Evolutionary conservation across 2,329 filamentous ascomycete genomes (phyloP).

Genomic region (Cercospora sesami): DNA sequence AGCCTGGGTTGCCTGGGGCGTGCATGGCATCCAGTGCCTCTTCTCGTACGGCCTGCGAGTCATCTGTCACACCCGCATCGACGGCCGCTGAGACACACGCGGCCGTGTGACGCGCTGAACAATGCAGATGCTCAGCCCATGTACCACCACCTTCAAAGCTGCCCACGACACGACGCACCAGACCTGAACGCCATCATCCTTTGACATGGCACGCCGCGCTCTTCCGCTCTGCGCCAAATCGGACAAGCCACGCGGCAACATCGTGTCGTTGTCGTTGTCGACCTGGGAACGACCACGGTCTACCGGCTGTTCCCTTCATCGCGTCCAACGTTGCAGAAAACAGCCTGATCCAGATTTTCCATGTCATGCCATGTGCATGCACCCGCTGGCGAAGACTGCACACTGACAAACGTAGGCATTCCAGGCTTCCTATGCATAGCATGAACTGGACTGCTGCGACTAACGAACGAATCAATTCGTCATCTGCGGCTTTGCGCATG

Average conservation of each 20-base stretch:
- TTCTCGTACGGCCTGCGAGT: constrained; percentile 26
- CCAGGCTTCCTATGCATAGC: not conserved
- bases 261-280: not conserved
- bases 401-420: not conserved
- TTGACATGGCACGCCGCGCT: not conserved
- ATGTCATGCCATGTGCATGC: not conserved
- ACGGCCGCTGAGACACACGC: constrained; percentile 1
- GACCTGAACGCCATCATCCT: not conserved
- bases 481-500: not conserved
- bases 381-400: not conserved
- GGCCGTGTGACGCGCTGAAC: constrained; percentile 10
- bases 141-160: not conserved
- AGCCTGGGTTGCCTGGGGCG: not conserved
- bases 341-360: not conserved
- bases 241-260: constrained; percentile 5
- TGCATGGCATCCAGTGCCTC: constrained; percentile 4
- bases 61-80: constrained; percentile 25
- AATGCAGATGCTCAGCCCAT: constrained; percentile 7
- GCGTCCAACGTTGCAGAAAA: not conserved
- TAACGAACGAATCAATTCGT: not conserved
- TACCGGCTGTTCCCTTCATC: not conserved
- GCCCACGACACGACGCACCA: not conserved
- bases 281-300: not conserved
- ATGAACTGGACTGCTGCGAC: not conserved
- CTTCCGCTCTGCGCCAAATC: not conserved